phyloP scores from a whole-genome alignment of 2,329 filamentous ascomycete genomes.

The Cordyceps farinosa region DNA sequence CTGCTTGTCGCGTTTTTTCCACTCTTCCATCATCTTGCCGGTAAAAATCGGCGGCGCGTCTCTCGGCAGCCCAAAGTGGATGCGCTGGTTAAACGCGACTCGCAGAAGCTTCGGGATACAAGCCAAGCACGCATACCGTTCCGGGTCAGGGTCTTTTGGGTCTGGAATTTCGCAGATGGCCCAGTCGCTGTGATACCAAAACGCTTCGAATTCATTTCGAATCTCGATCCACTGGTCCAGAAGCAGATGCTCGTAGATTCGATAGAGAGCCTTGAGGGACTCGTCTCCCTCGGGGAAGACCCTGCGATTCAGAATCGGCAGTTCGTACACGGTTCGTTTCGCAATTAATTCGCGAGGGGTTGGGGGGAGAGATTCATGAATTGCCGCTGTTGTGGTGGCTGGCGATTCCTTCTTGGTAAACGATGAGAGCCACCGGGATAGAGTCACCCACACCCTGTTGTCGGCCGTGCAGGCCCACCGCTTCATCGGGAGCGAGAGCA shows the following conservation, averaged over 20 bases:
- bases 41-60: constrained; percentile 22
- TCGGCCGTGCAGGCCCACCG: constrained; percentile 3
- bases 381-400: constrained; percentile 6
- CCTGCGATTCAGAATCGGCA: constrained; percentile 20
- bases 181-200: constrained; percentile 22
- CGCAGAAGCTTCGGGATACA: constrained; percentile 21
- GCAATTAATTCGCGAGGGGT: constrained; percentile 18
- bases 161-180: constrained; percentile 21
- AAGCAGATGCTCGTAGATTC: constrained; percentile 22
- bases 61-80: constrained; percentile 22
- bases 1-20: constrained; percentile 20
- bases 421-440: constrained; percentile 8
- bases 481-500: constrained; percentile 3
- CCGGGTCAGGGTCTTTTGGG: constrained; percentile 21
- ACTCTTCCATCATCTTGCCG: constrained; percentile 20
- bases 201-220: constrained; percentile 22
- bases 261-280: constrained; percentile 21
- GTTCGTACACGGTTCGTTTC: constrained; percentile 19
- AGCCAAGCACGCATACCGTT: constrained; percentile 24
- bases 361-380: constrained; percentile 31
- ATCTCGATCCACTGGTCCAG: constrained; percentile 22
- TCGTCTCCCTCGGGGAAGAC: constrained; percentile 14
- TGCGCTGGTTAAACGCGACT: constrained; percentile 21
- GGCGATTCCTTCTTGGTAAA: constrained; percentile 9
- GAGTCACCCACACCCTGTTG: constrained; percentile 5